Base-by-base conservation (phyloP, 1,139 yeast genomes). In the Kodamaea alishanica region DNA sequence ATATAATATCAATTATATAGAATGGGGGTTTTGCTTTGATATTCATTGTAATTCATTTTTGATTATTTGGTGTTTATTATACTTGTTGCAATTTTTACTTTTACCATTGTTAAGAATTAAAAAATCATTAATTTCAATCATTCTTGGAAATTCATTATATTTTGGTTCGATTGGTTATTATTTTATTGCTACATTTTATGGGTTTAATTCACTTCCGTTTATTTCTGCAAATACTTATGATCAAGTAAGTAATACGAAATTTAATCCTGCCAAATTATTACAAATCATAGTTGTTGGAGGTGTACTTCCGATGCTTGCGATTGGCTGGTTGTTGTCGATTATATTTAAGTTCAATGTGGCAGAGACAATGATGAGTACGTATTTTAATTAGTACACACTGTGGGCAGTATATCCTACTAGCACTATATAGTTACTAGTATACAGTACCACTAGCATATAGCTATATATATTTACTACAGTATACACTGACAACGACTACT, bases 21-120 rank as follows among this genome's bases (percentile, higher is more conserved):
- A 88, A 55, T 89, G 96, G 96, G 90, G 92, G 0, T 89, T 87
- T 57, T 88, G 97, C 62, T 89, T 89, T 59, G 97, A 89, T 56
- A 82, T 89, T 23, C 97, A 89, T 60, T 88, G 96, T 63, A 89
- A 89, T 60, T 78, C 96, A 27, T 89, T 87, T 53, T 66, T 89
- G 49, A 70, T 85, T 24, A 81, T 89, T 40, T 88, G 95, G 95
- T 72, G 87, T 42, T 64, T 78, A 39, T 69, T 89, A 31, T 89
- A 89, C 57, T 75, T 87, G 48, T 51, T 86, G 25, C 96, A 88
- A 58, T 87, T 87, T 52, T 58, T 87, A 33, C 61, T 88, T 39
- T 66, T 88, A 44, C 97, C 97, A 1, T 54, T 88, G 10, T 65
- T 89, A 31, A 73, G 81, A 37, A 63, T 79, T 50, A 75, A 79